Percentiles rank a stretch among this genome's conserved stretches.
phyloP scores from a whole-genome alignment of 2,329 filamentous ascomycete genomes.

The Aspergillus terreus region DNA sequence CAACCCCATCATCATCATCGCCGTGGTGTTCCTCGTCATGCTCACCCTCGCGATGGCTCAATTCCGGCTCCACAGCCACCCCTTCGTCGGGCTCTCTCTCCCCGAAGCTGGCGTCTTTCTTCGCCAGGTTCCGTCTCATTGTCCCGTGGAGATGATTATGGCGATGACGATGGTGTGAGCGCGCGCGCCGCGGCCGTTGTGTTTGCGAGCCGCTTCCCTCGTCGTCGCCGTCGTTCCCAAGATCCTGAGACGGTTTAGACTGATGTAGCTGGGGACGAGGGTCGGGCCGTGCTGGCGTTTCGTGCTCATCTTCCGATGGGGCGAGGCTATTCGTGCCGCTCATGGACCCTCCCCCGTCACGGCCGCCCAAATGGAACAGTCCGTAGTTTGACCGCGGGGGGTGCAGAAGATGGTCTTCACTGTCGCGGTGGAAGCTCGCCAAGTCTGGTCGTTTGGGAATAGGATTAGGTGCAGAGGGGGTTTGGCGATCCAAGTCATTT shows the following conservation, averaged over 20 bases:
- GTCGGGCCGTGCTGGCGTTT: slow-evolving; percentile 8
- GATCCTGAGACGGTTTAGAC: slow-evolving; percentile 24
- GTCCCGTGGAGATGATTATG: slow-evolving; percentile 13
- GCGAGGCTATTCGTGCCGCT: slow-evolving; percentile 42
- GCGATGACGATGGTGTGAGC: slow-evolving; percentile 19
- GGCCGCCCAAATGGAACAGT: slow-evolving; percentile 36
- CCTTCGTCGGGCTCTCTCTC: slow-evolving; percentile 30
- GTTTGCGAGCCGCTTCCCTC: slow-evolving; percentile 28
- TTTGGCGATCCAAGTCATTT: not conserved
- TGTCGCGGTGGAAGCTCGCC: slow-evolving; percentile 23
- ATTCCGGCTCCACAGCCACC: not conserved
- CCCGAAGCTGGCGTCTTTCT: slow-evolving; percentile 24
- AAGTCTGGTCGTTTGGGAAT: slow-evolving; percentile 17
- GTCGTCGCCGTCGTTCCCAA: slow-evolving; percentile 35
- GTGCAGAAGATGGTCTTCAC: slow-evolving; percentile 27
- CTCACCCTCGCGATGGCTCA: slow-evolving; percentile 1
- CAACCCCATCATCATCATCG: slow-evolving; percentile 3
- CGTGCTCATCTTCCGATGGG: slow-evolving; percentile 30
- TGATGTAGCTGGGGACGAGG: slow-evolving; percentile 12
- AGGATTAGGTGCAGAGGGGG: slow-evolving; percentile 9
- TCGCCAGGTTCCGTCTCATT: slow-evolving; percentile 7
- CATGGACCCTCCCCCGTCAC: slow-evolving; percentile 45
- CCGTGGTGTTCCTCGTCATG: not conserved
- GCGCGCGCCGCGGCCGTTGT: slow-evolving; percentile 18
- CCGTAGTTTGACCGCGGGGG: slow-evolving; percentile 25